Evolutionary conservation across 2,329 filamentous ascomycete genomes (phyloP), one percentile per base, ranked within the genome.

Genomic region (Colletotrichum siamense): DNA sequence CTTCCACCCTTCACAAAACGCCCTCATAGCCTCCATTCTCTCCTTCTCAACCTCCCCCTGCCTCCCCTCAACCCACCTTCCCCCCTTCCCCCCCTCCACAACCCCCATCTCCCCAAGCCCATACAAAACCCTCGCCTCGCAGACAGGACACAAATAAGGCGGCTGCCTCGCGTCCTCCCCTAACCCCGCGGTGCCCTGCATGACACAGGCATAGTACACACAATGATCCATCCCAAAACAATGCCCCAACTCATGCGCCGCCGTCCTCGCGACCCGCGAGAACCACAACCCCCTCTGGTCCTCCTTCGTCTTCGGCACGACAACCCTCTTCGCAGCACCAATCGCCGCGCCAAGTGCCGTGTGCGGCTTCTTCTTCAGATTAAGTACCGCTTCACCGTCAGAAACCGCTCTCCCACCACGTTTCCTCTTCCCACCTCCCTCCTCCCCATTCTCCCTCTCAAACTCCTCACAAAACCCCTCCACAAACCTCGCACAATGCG

Each of bases 201-300:
- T 93, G 4, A 88, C 86, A 78, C 92, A 94, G 0, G 92, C 91
- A 78, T 91, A 93, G 79, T 92, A 94, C 0, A 89, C 84, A 80
- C 93, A 95, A 80, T 95, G 93, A 9, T 83, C 92, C 16, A 95
- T 86, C 0, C 90, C 91, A 49, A 95, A 88, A 79, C 92, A 95
- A 81, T 94, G 93, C 0, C 92, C 91, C 0, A 95, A 82, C 79
- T 95, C 93, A 80, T 95, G 93, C 3, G 88, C 88, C 2, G 89
- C 89, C 0, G 93, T 94, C 66, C 89, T 89, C 69, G 87, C 91
- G 4, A 91, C 82, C 13, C 89, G 87, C 12, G 87, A 87, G 16
- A 94, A 87, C 91, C 92, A 94, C 3, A 93, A 80, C 0, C 83
- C 86, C 0, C 82, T 79, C 1, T 85, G 74, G 2, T 83, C 82